These are phyloP conservation scores for Ophiostoma himal-ulmi DNA, from an alignment of 2,329 filamentous ascomycete species.

Conservation along the genomic window DNA sequence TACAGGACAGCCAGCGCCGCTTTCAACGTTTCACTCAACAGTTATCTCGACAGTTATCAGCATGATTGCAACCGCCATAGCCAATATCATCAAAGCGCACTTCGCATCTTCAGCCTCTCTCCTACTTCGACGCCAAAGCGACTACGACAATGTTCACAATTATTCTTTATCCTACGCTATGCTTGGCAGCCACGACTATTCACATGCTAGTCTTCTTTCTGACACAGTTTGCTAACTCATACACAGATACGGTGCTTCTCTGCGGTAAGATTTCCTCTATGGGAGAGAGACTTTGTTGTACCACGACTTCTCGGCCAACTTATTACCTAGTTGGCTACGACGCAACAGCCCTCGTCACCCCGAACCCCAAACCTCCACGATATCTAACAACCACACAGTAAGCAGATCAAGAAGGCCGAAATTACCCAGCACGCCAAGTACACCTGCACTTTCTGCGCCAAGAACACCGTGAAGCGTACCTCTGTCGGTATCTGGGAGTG, in stretches of 20 bases:
- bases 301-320: background rate
- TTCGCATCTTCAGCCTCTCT: background rate
- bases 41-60: background rate
- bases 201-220: background rate
- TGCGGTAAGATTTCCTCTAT: constrained; percentile 38
- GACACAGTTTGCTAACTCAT: constrained; percentile 16
- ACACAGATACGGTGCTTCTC: constrained; percentile 90
- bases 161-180: background rate
- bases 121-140: background rate
- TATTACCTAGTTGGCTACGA: background rate
- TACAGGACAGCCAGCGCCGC: background rate
- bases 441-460: constrained; percentile 97
- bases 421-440: constrained; percentile 95
- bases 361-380: background rate
- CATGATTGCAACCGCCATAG: background rate
- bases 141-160: background rate
- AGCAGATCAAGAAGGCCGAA: constrained; percentile 99
- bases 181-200: background rate
- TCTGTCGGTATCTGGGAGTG: constrained; percentile 72
- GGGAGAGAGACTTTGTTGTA: background rate
- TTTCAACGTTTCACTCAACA: background rate
- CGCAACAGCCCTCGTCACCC: background rate
- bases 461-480: constrained; percentile 79
- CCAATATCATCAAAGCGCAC: background rate
- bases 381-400: constrained; percentile 48